Evolutionary conservation across 768 basidiomycete species (phyloP).

Genomic region (Macrolepiota albuminosa): DNA sequence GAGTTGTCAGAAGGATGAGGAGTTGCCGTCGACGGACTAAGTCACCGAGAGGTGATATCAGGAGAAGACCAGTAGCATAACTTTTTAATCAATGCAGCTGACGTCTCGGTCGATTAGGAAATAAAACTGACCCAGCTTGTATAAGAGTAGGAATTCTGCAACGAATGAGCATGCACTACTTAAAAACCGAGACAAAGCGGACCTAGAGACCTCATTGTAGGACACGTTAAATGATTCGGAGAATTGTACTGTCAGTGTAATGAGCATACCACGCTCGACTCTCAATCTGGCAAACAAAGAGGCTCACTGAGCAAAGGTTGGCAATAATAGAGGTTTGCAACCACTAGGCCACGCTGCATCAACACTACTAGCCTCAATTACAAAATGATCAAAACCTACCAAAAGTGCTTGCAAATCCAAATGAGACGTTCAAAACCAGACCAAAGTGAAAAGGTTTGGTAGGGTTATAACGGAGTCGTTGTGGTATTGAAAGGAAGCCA

Average conservation of each 20-base stretch:
- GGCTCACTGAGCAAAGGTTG: slow-evolving; percentile 70
- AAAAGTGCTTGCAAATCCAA: slow-evolving; percentile 62
- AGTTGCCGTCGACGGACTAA: slow-evolving; percentile 78
- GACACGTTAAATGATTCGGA: slow-evolving; percentile 31
- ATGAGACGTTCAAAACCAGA: slow-evolving; percentile 45
- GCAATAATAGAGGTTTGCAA: slow-evolving; percentile 80
- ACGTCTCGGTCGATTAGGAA: slow-evolving; percentile 6
- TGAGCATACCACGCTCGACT: not conserved
- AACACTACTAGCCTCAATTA: not conserved
- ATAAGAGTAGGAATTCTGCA: slow-evolving; percentile 58
- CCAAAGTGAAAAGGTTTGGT: slow-evolving; percentile 50
- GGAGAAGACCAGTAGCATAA: slow-evolving; percentile 67
- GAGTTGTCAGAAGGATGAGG: slow-evolving; percentile 53
- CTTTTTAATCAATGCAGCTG: slow-evolving; percentile 24
- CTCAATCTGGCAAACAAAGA: not conserved
- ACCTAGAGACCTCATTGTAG: slow-evolving; percentile 37
- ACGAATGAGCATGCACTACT: not conserved
- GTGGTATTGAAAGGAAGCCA: slow-evolving; percentile 63
- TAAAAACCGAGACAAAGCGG: slow-evolving; percentile 5
- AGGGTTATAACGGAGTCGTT: slow-evolving; percentile 45
- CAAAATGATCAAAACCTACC: slow-evolving; percentile 19
- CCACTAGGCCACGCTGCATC: slow-evolving; percentile 30
- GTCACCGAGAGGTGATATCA: slow-evolving; percentile 82
- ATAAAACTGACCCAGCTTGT: slow-evolving; percentile 52
- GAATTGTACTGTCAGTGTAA: slow-evolving; percentile 29